Conservation (phyloP, 352 stramenopile genomes). For the Globisporangium recalcitrans region DNA sequence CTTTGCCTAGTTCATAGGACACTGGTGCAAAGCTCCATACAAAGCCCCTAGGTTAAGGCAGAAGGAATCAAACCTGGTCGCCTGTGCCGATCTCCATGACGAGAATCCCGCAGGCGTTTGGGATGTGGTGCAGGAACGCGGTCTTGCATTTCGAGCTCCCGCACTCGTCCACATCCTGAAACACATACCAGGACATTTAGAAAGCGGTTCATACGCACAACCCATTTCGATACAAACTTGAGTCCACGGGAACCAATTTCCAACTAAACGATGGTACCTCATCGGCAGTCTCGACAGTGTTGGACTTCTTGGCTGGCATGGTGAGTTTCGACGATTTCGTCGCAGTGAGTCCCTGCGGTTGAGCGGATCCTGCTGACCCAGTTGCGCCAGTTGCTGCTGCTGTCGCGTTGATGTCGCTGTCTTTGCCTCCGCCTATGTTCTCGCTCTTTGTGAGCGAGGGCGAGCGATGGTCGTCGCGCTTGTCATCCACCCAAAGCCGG, state of each 20-base stretch:
- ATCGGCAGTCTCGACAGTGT: constrained; percentile 19
- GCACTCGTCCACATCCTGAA: constrained; percentile 23
- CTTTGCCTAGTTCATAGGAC: too few species aligned
- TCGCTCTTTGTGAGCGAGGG: constrained; percentile 28
- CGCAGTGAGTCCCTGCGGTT: not conserved
- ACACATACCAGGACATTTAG: too few species aligned
- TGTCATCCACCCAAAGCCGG: constrained; percentile 47
- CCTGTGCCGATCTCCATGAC: constrained; percentile 60
- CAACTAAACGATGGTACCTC: constrained; percentile 5
- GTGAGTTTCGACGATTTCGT: constrained; percentile 19
- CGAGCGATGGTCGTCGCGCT: constrained; percentile 24
- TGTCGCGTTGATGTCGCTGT: not conserved
- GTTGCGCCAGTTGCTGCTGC: not conserved
- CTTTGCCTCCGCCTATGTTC: not conserved
- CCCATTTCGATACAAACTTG: not conserved
- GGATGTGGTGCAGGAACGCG: constrained; percentile 65
- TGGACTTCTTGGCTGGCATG: constrained; percentile 18
- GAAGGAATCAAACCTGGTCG: constrained; percentile 30
- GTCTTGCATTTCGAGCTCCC: constrained; percentile 30
- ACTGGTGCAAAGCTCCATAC: too few species aligned
- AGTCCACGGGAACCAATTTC: not conserved
- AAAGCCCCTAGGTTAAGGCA: too few species aligned
- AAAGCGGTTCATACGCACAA: not conserved
- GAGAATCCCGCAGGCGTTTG: constrained; percentile 42
- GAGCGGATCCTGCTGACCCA: not conserved